Conservation (phyloP, 495 filamentous ascomycete genomes). For the Corynascus novoguineensis region DNA sequence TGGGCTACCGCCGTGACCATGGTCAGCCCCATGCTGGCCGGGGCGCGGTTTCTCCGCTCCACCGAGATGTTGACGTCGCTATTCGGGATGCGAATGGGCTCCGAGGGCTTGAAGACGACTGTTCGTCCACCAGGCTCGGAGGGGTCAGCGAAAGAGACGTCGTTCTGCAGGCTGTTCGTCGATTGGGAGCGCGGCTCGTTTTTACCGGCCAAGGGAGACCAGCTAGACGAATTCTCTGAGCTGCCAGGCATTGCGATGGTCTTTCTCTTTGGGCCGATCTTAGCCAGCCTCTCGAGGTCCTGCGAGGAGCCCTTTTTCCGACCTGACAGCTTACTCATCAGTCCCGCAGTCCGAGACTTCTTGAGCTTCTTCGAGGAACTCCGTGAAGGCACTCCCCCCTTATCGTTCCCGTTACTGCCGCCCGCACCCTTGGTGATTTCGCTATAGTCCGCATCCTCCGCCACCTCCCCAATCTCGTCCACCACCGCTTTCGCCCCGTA, state of each 20-base stretch:
- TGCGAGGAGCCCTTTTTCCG: slow-evolving; percentile 14
- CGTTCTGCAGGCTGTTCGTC: slow-evolving; percentile 18
- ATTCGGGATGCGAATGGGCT: slow-evolving; percentile 59
- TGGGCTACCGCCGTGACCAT: slow-evolving; percentile 92
- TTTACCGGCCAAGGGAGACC: neutral
- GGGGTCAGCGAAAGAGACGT: slow-evolving; percentile 23
- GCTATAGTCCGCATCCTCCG: slow-evolving; percentile 22
- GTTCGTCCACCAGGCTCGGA: slow-evolving; percentile 51
- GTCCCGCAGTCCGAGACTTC: slow-evolving; percentile 11
- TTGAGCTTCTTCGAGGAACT: slow-evolving; percentile 21
- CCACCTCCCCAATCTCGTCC: slow-evolving; percentile 27
- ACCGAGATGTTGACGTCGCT: slow-evolving; percentile 88
- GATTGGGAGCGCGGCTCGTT: slow-evolving; percentile 19
- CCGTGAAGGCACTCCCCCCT: slow-evolving; percentile 9
- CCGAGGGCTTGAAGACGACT: slow-evolving; percentile 69
- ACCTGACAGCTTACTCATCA: slow-evolving; percentile 25
- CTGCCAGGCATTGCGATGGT: slow-evolving; percentile 24
- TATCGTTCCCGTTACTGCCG: slow-evolving; percentile 1
- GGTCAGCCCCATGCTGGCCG: slow-evolving; percentile 68
- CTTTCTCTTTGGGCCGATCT: slow-evolving; percentile 19
- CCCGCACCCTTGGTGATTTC: slow-evolving; percentile 6
- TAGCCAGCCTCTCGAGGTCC: slow-evolving; percentile 13
- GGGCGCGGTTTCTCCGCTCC: slow-evolving; percentile 65
- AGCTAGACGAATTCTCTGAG: neutral
- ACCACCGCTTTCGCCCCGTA: slow-evolving; percentile 28